A percentile compares a stretch with the other conserved stretches of the same genome.
These are phyloP conservation scores for Dovyalis caffra DNA, from an alignment of 345 rosid species.

Conservation along the genomic window DNA sequence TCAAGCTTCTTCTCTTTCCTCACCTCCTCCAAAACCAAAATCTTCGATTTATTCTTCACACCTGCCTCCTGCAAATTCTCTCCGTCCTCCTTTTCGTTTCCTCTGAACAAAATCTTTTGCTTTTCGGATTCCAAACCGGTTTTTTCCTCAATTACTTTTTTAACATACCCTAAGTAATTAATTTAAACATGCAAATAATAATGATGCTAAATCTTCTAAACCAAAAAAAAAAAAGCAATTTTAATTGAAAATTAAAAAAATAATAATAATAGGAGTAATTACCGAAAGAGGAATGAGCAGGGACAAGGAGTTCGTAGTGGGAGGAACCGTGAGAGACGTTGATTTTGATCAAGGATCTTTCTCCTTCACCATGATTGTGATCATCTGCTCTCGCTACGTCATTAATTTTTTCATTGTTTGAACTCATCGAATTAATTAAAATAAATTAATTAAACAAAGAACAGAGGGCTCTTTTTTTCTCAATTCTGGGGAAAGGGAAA, in stretches of 20 bases:
- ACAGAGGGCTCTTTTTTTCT: no score
- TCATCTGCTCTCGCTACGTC: no score
- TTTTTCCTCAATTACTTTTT: constrained; percentile 47
- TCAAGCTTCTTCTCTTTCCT: no score
- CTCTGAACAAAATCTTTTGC: constrained; percentile 69
- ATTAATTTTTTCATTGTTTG: constrained; percentile 22
- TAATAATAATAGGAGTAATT: constrained; percentile 4
- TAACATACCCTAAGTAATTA: constrained; percentile 70
- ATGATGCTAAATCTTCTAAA: no score
- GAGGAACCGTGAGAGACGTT: constrained; percentile 48
- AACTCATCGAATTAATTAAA: background rate
- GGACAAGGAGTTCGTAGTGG: constrained; percentile 46
- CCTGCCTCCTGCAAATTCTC: constrained; percentile 59
- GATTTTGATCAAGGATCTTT: constrained; percentile 41
- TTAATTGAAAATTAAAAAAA: background rate
- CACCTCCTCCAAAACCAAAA: constrained; percentile 55
- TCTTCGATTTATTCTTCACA: constrained; percentile 63
- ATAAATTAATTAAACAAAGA: no score
- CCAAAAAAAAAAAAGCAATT: background rate
- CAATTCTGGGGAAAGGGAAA: no score
- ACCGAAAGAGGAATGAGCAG: constrained; percentile 65
- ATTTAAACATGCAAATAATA: no score
- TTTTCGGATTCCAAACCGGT: constrained; percentile 46
- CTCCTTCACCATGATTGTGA: no score
- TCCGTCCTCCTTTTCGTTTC: constrained; percentile 64